phyloP scores from a whole-genome alignment of 140 eudicot genomes.

The Oenanthe javanica region DNA sequence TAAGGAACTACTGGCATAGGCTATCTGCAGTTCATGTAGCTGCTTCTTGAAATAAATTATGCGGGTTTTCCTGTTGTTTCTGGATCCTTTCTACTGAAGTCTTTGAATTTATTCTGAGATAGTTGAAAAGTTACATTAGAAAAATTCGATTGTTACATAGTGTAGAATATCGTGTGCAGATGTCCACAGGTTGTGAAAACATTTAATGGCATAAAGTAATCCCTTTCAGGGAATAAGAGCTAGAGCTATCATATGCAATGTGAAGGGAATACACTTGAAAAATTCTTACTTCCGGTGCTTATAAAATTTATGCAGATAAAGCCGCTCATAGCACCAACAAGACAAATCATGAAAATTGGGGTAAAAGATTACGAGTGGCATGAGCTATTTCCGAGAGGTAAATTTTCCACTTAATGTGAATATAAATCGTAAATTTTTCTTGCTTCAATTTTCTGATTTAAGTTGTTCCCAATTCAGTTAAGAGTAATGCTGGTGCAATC shows the following conservation, averaged over 20 bases:
- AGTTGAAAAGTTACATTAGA: not conserved
- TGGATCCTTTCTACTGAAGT: not conserved
- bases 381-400: conserved; percentile 86
- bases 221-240: not conserved
- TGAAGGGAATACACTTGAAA: not conserved
- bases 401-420: not conserved
- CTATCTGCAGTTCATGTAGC: not conserved
- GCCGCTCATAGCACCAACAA: conserved; percentile 87
- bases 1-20: not conserved
- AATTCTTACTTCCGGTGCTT: conserved; percentile 12
- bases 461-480: conserved; percentile 38
- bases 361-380: conserved; percentile 73
- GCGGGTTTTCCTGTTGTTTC: not conserved
- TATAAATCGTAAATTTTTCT: not conserved
- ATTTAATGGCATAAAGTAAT: not conserved
- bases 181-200: not conserved
- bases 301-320: conserved; percentile 58
- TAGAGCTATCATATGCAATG: not conserved
- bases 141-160: not conserved
- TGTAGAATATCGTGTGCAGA: not conserved
- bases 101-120: not conserved
- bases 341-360: conserved; percentile 71
- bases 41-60: not conserved
- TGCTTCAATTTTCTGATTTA: conserved; percentile 24
- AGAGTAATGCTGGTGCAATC: conserved; percentile 90